phyloP scores from a whole-genome alignment of 78 protist species.

The Goniomonas avonlea region DNA sequence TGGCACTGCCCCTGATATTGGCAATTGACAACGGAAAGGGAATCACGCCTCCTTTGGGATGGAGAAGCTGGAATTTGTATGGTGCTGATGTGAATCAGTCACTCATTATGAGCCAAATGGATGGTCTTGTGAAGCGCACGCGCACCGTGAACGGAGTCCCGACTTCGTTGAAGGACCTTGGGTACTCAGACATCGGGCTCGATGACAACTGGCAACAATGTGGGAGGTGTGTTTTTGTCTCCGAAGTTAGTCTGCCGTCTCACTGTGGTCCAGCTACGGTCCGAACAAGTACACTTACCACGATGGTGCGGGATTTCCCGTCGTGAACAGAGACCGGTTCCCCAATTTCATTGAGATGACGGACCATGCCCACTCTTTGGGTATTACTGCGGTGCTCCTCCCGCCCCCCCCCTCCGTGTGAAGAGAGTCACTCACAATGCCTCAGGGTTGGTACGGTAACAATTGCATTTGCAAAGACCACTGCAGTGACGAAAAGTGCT shows the following conservation, averaged over 20 bases:
- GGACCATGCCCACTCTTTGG: constrained; percentile 10
- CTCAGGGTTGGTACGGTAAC: constrained; percentile 47
- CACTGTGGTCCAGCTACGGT: too few species aligned
- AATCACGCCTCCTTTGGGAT: constrained; percentile 27
- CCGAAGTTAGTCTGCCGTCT: too few species aligned
- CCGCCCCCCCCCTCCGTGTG: too few species aligned
- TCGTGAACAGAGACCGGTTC: constrained; percentile 11
- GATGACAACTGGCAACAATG: constrained; percentile 52
- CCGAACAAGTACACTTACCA: constrained; percentile 31
- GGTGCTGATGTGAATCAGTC: constrained; percentile 9
- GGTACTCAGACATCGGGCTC: constrained; percentile 39
- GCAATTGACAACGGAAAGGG: constrained; percentile 2
- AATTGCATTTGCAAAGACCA: constrained; percentile 42
- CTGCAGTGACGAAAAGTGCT: background rate
- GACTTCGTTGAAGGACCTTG: constrained; percentile 29
- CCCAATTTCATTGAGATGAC: constrained; percentile 30
- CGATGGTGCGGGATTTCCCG: constrained; percentile 28
- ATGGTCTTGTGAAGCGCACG: background rate
- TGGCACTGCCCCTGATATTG: too few species aligned
- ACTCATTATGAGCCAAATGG: constrained; percentile 5
- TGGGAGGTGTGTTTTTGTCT: too few species aligned
- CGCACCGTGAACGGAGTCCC: constrained; percentile 26
- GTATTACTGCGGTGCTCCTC: constrained; percentile 19
- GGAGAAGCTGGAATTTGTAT: constrained; percentile 35
- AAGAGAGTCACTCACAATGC: too few species aligned